A percentile compares a stretch with the other conserved stretches of the same genome.
These are phyloP conservation scores for Cucurbitaria berberidis DNA, from an alignment of 2,329 filamentous ascomycete genomes.

Conservation along the genomic window DNA sequence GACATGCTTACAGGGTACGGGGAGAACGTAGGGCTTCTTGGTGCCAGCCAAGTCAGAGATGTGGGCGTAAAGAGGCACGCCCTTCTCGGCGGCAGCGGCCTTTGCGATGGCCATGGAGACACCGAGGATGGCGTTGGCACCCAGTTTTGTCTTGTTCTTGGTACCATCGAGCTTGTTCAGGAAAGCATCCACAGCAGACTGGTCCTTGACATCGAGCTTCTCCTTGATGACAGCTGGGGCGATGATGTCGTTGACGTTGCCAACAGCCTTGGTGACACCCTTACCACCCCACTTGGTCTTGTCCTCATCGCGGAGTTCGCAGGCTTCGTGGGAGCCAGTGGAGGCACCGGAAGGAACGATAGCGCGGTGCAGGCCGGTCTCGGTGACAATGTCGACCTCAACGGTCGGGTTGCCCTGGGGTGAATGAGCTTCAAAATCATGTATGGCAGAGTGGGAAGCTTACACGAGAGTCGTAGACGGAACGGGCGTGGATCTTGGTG, in stretches of 20 bases:
- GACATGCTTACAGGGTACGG: conserved; percentile 55
- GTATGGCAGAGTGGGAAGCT: conserved; percentile 3
- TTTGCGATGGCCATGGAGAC: conserved; percentile 66
- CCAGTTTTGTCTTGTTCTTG: conserved; percentile 64
- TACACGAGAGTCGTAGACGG: conserved; percentile 91
- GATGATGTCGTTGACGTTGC: conserved; percentile 62
- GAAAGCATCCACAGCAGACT: conserved; percentile 61
- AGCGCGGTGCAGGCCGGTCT: conserved; percentile 94
- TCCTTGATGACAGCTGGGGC: conserved; percentile 62
- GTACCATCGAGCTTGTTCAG: conserved; percentile 63
- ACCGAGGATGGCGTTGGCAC: conserved; percentile 66
- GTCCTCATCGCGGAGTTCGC: conserved; percentile 61
- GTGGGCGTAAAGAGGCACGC: conserved; percentile 64
- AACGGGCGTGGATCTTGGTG: conserved; percentile 67
- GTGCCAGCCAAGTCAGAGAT: conserved; percentile 61
- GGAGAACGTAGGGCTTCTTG: conserved; percentile 62
- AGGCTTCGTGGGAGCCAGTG: conserved; percentile 66
- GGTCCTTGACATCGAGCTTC: conserved; percentile 61
- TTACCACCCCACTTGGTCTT: conserved; percentile 61
- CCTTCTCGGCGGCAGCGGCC: conserved; percentile 62
- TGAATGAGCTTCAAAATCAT: conserved; percentile 12
- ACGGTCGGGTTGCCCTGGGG: conserved; percentile 87
- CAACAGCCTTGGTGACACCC: conserved; percentile 62
- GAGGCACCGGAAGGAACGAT: conserved; percentile 97
- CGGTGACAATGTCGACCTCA: conserved; percentile 96